These are phyloP conservation scores for Raphanus hybrid DNA, from an alignment of 441 rosid species.

Conservation along the genomic window DNA sequence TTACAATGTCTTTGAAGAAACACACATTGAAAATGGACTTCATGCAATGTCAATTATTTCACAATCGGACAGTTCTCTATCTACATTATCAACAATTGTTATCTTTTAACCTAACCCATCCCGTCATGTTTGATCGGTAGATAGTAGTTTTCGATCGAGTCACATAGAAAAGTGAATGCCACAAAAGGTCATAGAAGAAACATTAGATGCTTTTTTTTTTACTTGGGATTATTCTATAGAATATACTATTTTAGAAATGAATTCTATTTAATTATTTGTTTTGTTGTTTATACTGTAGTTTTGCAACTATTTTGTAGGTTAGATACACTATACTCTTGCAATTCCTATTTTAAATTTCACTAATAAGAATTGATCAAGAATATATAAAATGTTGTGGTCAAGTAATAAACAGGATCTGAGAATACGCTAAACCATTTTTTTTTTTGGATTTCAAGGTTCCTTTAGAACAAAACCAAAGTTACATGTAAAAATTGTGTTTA, in stretches of 20 bases:
- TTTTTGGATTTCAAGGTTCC: too few species aligned
- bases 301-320: background rate
- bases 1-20: slow-evolving; percentile 42
- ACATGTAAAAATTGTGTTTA: too few species aligned
- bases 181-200: background rate
- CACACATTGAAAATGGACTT: slow-evolving; percentile 25
- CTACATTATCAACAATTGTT: background rate
- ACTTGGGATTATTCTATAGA: slow-evolving; percentile 4
- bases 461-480: too few species aligned
- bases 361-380: background rate
- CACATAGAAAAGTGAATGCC: background rate
- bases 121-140: slow-evolving; percentile 2
- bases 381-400: too few species aligned
- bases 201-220: background rate
- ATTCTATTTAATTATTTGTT: background rate
- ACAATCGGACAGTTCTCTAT: background rate
- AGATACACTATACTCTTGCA: background rate
- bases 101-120: slow-evolving; percentile 26
- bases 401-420: too few species aligned
- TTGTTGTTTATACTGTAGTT: background rate
- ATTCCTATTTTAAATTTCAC: background rate
- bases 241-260: background rate
- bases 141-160: background rate
- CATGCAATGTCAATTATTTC: background rate
- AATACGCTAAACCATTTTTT: too few species aligned